phyloP scores from a whole-genome alignment of 2,329 filamentous ascomycete species.

The Pseudocercospora ulei region DNA sequence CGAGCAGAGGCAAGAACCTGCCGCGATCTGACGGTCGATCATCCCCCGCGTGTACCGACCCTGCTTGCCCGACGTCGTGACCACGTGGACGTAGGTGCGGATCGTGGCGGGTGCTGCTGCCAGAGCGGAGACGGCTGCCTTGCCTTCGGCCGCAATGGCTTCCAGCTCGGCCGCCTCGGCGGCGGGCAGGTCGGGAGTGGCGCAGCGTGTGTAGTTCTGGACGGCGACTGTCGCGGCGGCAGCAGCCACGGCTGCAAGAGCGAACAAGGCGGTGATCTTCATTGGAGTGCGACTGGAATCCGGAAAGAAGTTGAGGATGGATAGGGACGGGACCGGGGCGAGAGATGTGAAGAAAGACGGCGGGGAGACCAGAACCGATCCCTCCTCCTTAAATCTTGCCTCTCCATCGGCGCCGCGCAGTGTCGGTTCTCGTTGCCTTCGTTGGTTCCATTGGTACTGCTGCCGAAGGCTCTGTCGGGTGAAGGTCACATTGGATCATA shows the following conservation, averaged over 20 bases:
- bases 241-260: not conserved
- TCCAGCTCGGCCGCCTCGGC: slow-evolving; percentile 1
- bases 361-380: too few relatives aligned
- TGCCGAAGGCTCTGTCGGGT: not conserved
- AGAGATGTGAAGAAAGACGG: too few relatives aligned
- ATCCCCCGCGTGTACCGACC: slow-evolving; percentile 9
- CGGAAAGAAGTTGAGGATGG: not conserved
- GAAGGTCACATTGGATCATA: not conserved
- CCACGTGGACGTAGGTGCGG: slow-evolving; percentile 36
- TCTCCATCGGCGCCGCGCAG: too few relatives aligned
- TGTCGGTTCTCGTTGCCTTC: not conserved
- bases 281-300: not conserved
- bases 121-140: not conserved
- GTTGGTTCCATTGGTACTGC: not conserved
- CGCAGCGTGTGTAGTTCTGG: slow-evolving; percentile 3
- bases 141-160: slow-evolving; percentile 4
- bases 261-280: not conserved
- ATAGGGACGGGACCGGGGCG: too few relatives aligned
- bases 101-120: slow-evolving; percentile 3
- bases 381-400: too few relatives aligned
- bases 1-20: too few relatives aligned
- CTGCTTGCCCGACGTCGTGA: slow-evolving; percentile 29
- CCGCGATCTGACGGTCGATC: slow-evolving; percentile 15
- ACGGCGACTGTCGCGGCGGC: not conserved
- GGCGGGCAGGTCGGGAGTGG: not conserved